Percentiles rank a stretch among this genome's conserved stretches.
Evolutionary conservation across 2,329 filamentous ascomycete genomes (phyloP).

Genomic region (Trichoderma guizhouense): DNA sequence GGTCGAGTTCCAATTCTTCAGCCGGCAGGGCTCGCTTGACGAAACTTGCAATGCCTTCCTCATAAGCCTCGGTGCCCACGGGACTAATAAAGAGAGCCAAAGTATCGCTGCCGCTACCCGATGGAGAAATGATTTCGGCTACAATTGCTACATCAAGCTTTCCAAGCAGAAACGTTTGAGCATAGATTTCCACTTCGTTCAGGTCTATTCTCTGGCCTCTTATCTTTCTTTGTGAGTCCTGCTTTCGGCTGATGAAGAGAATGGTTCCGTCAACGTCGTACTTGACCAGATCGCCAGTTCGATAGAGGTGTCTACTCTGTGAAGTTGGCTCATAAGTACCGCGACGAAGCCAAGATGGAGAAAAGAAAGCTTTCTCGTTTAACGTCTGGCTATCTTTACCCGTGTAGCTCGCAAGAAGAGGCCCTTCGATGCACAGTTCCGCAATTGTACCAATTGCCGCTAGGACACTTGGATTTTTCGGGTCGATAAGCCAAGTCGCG

Average conservation of each 20-base stretch:
- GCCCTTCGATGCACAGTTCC: slow-evolving; percentile 5
- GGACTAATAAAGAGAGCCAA: slow-evolving; percentile 7
- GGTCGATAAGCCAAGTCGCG: slow-evolving; percentile 1
- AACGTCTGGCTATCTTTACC: neutral
- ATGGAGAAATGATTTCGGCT: slow-evolving; percentile 14
- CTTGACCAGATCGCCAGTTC: slow-evolving; percentile 10
- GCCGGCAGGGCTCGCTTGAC: neutral
- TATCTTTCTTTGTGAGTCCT: slow-evolving; percentile 6
- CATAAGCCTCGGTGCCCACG: neutral
- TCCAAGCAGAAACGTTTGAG: neutral
- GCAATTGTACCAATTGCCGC: slow-evolving; percentile 2
- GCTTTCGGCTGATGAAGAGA: neutral
- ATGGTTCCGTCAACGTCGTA: neutral
- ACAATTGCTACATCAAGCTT: neutral
- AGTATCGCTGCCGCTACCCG: neutral
- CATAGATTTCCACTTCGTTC: slow-evolving; percentile 17
- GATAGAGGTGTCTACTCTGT: neutral
- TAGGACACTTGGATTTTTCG: neutral
- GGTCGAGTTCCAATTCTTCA: neutral
- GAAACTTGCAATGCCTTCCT: neutral
- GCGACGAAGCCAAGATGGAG: neutral
- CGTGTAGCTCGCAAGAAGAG: neutral
- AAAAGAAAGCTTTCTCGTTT: neutral
- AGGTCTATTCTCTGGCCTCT: slow-evolving; percentile 49
- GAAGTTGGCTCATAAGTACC: neutral